Evolutionary conservation across 495 filamentous ascomycete species (phyloP).

Genomic region (Pyrenula aspistea): DNA sequence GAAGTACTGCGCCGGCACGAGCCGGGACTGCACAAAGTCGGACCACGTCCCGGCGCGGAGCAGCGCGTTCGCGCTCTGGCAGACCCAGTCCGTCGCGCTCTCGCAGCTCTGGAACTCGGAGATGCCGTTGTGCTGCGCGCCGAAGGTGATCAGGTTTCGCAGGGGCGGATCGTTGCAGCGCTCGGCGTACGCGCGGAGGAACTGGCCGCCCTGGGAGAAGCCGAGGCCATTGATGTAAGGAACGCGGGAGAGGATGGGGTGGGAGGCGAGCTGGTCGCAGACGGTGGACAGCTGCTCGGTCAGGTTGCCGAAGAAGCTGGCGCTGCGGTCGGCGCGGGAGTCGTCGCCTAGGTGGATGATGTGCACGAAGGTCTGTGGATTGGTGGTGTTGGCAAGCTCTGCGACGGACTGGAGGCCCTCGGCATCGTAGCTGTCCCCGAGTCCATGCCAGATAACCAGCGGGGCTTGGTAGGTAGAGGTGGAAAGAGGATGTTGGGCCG

Average conservation of each 20-base stretch:
- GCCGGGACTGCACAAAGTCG: slow-evolving; percentile 54
- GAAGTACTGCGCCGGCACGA: slow-evolving; percentile 95
- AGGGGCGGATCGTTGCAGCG: slow-evolving; percentile 77
- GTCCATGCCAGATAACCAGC: slow-evolving; percentile 88
- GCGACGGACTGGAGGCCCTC: slow-evolving; percentile 61
- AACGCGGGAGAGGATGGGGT: slow-evolving; percentile 70
- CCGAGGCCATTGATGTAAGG: slow-evolving; percentile 81
- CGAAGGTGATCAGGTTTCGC: slow-evolving; percentile 77
- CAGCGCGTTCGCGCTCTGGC: slow-evolving; percentile 60
- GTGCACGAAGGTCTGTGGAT: slow-evolving; percentile 80
- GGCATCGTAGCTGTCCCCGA: slow-evolving; percentile 56
- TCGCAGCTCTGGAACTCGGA: slow-evolving; percentile 59
- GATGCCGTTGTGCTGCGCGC: slow-evolving; percentile 91
- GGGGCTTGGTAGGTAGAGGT: slow-evolving; percentile 24
- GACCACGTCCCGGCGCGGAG: slow-evolving; percentile 66
- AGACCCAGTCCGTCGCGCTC: slow-evolving; percentile 59
- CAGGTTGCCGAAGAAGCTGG: slow-evolving; percentile 85
- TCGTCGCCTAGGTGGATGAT: slow-evolving; percentile 62
- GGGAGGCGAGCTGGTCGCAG: slow-evolving; percentile 63
- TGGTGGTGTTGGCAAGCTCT: slow-evolving; percentile 50
- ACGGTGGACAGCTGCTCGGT: slow-evolving; percentile 67
- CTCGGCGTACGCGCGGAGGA: slow-evolving; percentile 87
- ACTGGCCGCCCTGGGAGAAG: slow-evolving; percentile 93
- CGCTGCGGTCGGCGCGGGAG: slow-evolving; percentile 53
- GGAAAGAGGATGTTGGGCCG: not conserved